Evolutionary conservation across 1,284 basidiomycete species (phyloP).

Genomic region (Rhodotorula sp.): DNA sequence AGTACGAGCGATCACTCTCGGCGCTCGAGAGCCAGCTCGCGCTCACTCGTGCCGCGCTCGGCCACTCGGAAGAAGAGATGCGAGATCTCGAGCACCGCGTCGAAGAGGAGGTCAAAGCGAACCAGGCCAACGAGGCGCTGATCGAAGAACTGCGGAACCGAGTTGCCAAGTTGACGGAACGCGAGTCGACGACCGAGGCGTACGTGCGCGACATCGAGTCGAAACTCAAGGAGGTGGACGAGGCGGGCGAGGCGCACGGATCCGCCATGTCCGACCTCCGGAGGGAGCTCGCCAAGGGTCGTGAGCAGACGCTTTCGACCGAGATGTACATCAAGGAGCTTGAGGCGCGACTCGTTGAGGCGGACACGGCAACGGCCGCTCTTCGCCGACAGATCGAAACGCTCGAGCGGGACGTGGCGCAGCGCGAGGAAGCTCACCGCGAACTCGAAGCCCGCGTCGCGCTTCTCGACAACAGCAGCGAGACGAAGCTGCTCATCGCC

Average conservation of each 20-base stretch:
- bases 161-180: conserved; percentile 75
- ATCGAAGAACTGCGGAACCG: conserved; percentile 77
- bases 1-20: conserved; percentile 96
- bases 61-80: conserved; percentile 84
- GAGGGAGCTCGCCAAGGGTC: conserved; percentile 74
- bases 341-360: conserved; percentile 72
- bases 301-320: conserved; percentile 70
- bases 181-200: conserved; percentile 86
- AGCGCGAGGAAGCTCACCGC: conserved; percentile 63
- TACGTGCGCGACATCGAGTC: conserved; percentile 81
- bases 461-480: conserved; percentile 62
- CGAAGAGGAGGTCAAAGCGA: conserved; percentile 61
- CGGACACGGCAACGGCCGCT: conserved; percentile 69
- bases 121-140: conserved; percentile 73
- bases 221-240: conserved; percentile 78
- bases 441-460: conserved; percentile 71
- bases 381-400: conserved; percentile 70
- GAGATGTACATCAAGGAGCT: conserved; percentile 83
- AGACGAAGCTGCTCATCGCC: conserved; percentile 55
- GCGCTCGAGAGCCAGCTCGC: conserved; percentile 92
- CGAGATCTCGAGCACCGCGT: conserved; percentile 84
- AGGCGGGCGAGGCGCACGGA: conserved; percentile 69
- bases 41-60: conserved; percentile 79
- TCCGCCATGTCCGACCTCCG: conserved; percentile 76
- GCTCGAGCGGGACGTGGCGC: conserved; percentile 73